A percentile compares a stretch with the other conserved stretches of the same genome.
phyloP scores from a whole-genome alignment of 805 yeast genomes.

The Hanseniaspora guilliermondii region DNA sequence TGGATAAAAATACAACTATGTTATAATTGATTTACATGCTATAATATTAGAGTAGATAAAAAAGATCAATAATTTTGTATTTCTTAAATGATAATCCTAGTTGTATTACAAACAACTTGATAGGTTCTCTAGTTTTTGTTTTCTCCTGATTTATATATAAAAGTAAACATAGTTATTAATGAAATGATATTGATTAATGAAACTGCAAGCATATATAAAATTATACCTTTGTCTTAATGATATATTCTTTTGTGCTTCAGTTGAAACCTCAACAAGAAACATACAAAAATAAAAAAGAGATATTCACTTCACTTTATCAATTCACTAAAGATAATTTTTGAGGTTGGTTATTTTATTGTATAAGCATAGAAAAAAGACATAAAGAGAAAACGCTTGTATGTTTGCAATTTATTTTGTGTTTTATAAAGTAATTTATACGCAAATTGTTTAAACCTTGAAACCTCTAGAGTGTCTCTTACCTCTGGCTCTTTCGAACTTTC shows the following conservation, averaged over 20 bases:
- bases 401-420: background rate
- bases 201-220: too few species aligned
- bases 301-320: background rate
- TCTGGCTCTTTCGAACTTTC: constrained; percentile 99
- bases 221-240: background rate
- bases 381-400: background rate
- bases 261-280: background rate
- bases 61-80: background rate
- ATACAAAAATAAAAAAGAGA: background rate
- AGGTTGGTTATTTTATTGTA: background rate
- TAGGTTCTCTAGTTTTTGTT: too few species aligned
- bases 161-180: too few species aligned
- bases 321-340: background rate
- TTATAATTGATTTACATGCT: too few species aligned
- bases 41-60: too few species aligned
- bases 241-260: background rate
- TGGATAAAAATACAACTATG: too few species aligned
- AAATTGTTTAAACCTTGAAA: constrained; percentile 88
- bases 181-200: too few species aligned
- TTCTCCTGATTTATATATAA: too few species aligned
- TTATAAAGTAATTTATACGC: constrained; percentile 12
- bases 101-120: background rate
- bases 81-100: background rate
- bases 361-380: background rate
- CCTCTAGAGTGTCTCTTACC: constrained; percentile 99